These are phyloP conservation scores for Colletotrichum filicis DNA, from an alignment of 2,329 filamentous ascomycete species.

Conservation along the genomic window DNA sequence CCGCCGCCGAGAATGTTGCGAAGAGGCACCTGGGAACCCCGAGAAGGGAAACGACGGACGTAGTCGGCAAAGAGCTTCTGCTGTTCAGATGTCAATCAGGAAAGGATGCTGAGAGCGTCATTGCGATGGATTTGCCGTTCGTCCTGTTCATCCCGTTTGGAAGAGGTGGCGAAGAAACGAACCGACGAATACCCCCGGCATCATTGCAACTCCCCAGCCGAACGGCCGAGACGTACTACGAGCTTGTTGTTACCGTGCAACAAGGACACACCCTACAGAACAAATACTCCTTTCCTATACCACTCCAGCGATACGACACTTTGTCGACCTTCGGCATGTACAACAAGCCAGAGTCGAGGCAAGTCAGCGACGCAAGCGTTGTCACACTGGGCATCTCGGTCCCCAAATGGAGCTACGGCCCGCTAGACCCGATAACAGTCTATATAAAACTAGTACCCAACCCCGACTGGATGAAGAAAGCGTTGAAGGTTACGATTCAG, in stretches of 20 bases:
- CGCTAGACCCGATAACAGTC: slow-evolving; percentile 92
- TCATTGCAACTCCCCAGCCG: slow-evolving; percentile 90
- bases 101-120: slow-evolving; percentile 86
- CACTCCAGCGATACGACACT: slow-evolving; percentile 93
- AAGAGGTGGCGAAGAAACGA: slow-evolving; percentile 88
- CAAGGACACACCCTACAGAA: slow-evolving; percentile 88
- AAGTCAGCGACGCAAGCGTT: slow-evolving; percentile 87
- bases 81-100: slow-evolving; percentile 88
- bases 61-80: slow-evolving; percentile 95
- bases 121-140: slow-evolving; percentile 97
- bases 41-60: slow-evolving; percentile 88
- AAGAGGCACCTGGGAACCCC: slow-evolving; percentile 93
- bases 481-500: slow-evolving; percentile 90
- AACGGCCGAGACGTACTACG: slow-evolving; percentile 97
- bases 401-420: slow-evolving; percentile 96
- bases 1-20: slow-evolving; percentile 91
- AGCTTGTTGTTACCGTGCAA: slow-evolving; percentile 94
- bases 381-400: slow-evolving; percentile 92
- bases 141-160: slow-evolving; percentile 98
- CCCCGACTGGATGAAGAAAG: slow-evolving; percentile 89
- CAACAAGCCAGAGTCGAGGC: slow-evolving; percentile 91
- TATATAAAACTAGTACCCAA: slow-evolving; percentile 96
- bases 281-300: slow-evolving; percentile 91
- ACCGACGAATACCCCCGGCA: slow-evolving; percentile 89
- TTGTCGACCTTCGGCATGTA: slow-evolving; percentile 99